phyloP scores from a whole-genome alignment of 495 filamentous ascomycete species.

The Penicillium coprophilum region DNA sequence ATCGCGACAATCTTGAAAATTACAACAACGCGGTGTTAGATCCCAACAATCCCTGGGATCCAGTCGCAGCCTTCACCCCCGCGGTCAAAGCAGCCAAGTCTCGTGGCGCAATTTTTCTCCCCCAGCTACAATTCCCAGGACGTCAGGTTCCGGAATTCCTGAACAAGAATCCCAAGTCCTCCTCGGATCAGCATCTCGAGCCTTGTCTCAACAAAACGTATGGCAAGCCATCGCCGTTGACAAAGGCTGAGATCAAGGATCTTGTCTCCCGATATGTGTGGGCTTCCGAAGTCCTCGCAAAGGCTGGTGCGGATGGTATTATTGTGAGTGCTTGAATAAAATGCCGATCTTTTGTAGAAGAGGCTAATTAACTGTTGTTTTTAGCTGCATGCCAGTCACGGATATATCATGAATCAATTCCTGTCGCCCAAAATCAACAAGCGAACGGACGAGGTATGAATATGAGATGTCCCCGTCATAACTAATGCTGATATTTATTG shows the following conservation, averaged over 20 bases:
- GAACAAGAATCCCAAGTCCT: conserved; percentile 18
- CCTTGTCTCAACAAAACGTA: conserved; percentile 21
- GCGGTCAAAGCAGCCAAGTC: conserved; percentile 20
- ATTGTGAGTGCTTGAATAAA: conserved; percentile 8
- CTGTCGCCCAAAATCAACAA: conserved; percentile 38
- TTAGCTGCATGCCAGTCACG: conserved; percentile 23
- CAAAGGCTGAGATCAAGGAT: conserved; percentile 15
- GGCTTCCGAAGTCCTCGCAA: conserved; percentile 17
- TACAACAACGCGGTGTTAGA: conserved; percentile 25
- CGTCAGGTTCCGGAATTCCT: conserved; percentile 19
- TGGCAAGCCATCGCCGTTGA: conserved; percentile 18
- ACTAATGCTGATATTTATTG: too few species aligned
- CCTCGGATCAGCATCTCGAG: conserved; percentile 14
- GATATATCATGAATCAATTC: conserved; percentile 40
- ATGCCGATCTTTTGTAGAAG: too few species aligned
- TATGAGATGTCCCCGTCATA: neutral
- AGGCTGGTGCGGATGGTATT: conserved; percentile 21
- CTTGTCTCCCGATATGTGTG: conserved; percentile 17
- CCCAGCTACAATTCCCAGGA: conserved; percentile 19
- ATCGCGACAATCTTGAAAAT: conserved; percentile 24
- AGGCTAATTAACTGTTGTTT: neutral
- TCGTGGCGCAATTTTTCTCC: conserved; percentile 18
- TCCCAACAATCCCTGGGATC: conserved; percentile 21
- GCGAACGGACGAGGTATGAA: conserved; percentile 34
- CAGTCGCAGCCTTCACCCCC: conserved; percentile 19